These are phyloP conservation scores for Rubia balearica DNA, from an alignment of 305 asterid genomes.

Conservation along the genomic window DNA sequence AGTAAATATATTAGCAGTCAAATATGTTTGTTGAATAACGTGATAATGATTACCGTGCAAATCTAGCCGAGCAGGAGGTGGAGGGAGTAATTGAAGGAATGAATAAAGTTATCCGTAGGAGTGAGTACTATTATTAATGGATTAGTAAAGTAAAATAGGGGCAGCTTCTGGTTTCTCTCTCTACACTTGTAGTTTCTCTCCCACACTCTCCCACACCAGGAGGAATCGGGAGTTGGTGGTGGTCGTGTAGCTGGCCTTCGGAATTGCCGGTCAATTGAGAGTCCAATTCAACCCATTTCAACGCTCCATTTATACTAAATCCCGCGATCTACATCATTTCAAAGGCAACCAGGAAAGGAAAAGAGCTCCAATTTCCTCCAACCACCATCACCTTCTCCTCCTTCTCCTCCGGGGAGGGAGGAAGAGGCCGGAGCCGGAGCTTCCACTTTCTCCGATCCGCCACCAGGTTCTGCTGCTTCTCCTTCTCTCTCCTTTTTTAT, in stretches of 20 bases:
- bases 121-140: no score
- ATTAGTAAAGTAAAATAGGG: neutral
- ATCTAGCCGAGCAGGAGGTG: no score
- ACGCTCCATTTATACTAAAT: constrained; percentile 1
- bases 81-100: no score
- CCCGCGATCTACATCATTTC: constrained; percentile 11
- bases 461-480: neutral
- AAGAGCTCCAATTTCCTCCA: neutral
- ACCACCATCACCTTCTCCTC: constrained; percentile 1
- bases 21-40: no score
- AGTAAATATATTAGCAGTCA: no score
- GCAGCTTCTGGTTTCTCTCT: neutral
- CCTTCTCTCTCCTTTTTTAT: neutral
- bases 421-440: neutral
- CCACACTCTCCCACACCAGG: neutral
- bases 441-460: constrained; percentile 19
- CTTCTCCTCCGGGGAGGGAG: constrained; percentile 9
- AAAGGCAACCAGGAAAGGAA: no score
- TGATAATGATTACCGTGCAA: fast-evolving
- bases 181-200: neutral
- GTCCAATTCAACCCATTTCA: constrained; percentile 17
- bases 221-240: constrained; percentile 13
- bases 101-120: neutral
- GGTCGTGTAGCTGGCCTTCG: neutral
- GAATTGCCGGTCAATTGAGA: neutral